Conservation (phyloP, 2,329 filamentous ascomycete species). For the Plectosphaerella sp. region DNA sequence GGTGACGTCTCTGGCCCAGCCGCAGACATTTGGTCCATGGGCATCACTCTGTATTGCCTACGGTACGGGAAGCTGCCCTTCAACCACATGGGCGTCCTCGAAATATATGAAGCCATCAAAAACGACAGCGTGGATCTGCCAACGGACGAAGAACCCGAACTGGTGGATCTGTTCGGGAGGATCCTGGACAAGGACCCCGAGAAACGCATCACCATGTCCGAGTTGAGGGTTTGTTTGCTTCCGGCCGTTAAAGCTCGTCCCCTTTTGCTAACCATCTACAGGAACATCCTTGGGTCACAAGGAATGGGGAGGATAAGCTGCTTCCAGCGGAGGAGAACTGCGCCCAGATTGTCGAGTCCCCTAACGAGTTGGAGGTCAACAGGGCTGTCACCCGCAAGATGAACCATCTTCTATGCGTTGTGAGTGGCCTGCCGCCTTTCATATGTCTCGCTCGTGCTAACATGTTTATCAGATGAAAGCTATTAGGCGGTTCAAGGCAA, state of each 20-base stretch:
- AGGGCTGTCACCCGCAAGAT: slow-evolving; percentile 88
- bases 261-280: slow-evolving; percentile 32
- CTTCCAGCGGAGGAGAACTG: slow-evolving; percentile 84
- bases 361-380: slow-evolving; percentile 86
- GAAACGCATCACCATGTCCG: slow-evolving; percentile 77
- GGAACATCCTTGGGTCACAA: slow-evolving; percentile 93
- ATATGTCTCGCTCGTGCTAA: slow-evolving; percentile 2
- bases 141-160: slow-evolving; percentile 58
- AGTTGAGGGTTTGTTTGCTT: slow-evolving; percentile 64
- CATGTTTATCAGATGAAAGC: slow-evolving; percentile 67
- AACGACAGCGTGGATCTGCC: slow-evolving; percentile 61
- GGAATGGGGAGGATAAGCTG: slow-evolving; percentile 69
- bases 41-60: slow-evolving; percentile 88
- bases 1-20: slow-evolving; percentile 84
- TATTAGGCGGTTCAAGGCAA: slow-evolving; percentile 79
- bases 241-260: not conserved
- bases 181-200: slow-evolving; percentile 82
- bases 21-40: slow-evolving; percentile 98
- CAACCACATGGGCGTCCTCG: slow-evolving; percentile 70
- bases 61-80: slow-evolving; percentile 88
- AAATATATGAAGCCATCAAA: slow-evolving; percentile 86
- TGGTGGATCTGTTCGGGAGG: slow-evolving; percentile 68
- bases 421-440: slow-evolving; percentile 31
- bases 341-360: slow-evolving; percentile 70
- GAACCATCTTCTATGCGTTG: slow-evolving; percentile 78